Conservation (phyloP, 2,329 filamentous ascomycete species). For the Fulvia fulva region DNA sequence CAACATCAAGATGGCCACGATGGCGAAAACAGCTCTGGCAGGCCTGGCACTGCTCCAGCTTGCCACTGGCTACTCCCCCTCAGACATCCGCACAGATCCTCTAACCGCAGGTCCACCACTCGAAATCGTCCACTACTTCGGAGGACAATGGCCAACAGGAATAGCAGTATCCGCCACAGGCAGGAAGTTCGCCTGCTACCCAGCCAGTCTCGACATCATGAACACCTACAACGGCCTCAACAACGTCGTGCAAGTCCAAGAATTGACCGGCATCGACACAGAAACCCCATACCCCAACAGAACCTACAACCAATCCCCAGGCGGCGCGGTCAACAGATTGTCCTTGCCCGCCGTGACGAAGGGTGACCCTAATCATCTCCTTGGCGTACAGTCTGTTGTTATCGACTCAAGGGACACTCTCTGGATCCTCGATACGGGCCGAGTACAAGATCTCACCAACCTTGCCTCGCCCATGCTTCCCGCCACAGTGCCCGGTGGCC, state of each 20-base stretch:
- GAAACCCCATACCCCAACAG: slow-evolving; percentile 39
- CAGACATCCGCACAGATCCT: slow-evolving; percentile 17
- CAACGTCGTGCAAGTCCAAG: slow-evolving; percentile 44
- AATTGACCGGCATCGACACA: slow-evolving; percentile 37
- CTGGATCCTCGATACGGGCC: slow-evolving; percentile 51
- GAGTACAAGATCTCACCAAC: slow-evolving; percentile 33
- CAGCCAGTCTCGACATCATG: slow-evolving; percentile 28
- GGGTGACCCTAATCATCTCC: slow-evolving; percentile 44
- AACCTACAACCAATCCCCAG: slow-evolving; percentile 44
- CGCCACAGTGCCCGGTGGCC: slow-evolving; percentile 42
- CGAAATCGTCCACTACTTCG: slow-evolving; percentile 41
- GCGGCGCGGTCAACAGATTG: slow-evolving; percentile 46
- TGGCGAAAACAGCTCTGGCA: background rate
- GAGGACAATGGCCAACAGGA: slow-evolving; percentile 47
- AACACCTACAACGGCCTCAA: slow-evolving; percentile 38
- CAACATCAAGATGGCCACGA: background rate
- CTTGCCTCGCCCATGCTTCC: slow-evolving; percentile 36
- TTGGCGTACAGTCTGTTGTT: slow-evolving; percentile 49
- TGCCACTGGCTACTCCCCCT: slow-evolving; percentile 5
- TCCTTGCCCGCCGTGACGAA: slow-evolving; percentile 37
- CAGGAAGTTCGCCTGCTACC: slow-evolving; percentile 49
- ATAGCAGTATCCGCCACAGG: slow-evolving; percentile 47
- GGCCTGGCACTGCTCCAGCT: slow-evolving; percentile 4
- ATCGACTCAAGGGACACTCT: slow-evolving; percentile 46
- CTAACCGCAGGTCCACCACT: slow-evolving; percentile 9